Percentiles rank a stretch among this genome's conserved stretches.
Conservation (phyloP, 2,329 filamentous ascomycete species). For the Fusarium buharicum region DNA sequence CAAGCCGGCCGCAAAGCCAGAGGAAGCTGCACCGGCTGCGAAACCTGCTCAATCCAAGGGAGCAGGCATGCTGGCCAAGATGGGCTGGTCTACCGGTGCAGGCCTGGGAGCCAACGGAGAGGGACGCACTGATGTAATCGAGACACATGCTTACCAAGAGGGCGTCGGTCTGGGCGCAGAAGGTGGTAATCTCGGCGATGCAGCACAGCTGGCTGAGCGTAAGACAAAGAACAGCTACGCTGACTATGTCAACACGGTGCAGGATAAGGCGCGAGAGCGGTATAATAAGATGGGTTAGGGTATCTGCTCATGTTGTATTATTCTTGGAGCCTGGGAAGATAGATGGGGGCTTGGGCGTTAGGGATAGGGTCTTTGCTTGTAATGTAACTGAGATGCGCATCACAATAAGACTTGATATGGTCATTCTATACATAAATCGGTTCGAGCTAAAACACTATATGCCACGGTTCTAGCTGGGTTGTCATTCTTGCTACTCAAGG, state of each 20-base stretch:
- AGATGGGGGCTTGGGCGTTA: constrained; percentile 18
- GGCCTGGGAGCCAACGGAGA: constrained; percentile 72
- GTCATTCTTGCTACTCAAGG: too few species aligned
- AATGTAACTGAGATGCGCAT: background rate
- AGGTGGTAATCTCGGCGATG: constrained; percentile 76
- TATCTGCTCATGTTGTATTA: background rate
- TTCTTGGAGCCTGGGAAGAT: constrained; percentile 2
- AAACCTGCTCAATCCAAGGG: constrained; percentile 66
- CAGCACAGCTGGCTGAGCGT: constrained; percentile 69
- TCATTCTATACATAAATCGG: background rate
- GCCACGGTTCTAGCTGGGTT: too few species aligned
- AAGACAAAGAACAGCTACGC: constrained; percentile 69
- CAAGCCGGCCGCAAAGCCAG: constrained; percentile 36
- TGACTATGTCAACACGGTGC: constrained; percentile 71
- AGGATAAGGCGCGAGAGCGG: constrained; percentile 73
- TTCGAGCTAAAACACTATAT: too few species aligned
- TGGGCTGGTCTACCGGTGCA: constrained; percentile 74
- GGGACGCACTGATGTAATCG: constrained; percentile 72
- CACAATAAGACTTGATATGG: background rate
- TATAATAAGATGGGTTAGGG: constrained; percentile 64
- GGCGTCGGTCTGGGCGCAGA: constrained; percentile 77
- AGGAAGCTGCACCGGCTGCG: constrained; percentile 32
- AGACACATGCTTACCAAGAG: constrained; percentile 71
- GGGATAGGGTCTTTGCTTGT: background rate
- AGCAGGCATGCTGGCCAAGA: constrained; percentile 74